phyloP scores from a whole-genome alignment of 768 basidiomycete species.

The Mycena albidolilacea region DNA sequence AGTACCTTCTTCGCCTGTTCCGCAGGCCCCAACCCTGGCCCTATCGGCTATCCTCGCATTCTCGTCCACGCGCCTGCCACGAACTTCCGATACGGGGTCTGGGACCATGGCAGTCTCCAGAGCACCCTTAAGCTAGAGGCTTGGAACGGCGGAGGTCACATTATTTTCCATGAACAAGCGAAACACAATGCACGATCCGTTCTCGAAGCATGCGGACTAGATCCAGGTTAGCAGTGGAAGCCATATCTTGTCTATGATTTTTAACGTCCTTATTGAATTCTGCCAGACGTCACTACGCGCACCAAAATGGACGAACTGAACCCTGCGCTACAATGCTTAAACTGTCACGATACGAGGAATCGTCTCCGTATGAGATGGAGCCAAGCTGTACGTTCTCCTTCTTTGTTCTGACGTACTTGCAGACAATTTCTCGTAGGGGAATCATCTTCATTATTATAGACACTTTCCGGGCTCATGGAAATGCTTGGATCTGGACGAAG shows the following conservation, averaged over 20 bases:
- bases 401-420: background rate
- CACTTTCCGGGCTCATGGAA: background rate
- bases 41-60: conserved; percentile 24
- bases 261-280: background rate
- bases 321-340: conserved; percentile 26
- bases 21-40: background rate
- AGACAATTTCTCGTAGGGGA: background rate
- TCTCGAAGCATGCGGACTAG: conserved; percentile 22
- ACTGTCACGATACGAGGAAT: background rate
- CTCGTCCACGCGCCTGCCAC: conserved; percentile 7
- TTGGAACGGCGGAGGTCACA: conserved; percentile 6
- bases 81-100: background rate
- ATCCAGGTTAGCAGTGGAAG: conserved; percentile 10
- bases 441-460: conserved; percentile 5
- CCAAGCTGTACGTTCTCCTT: conserved; percentile 9
- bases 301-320: conserved; percentile 32
- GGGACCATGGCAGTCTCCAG: background rate
- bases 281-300: conserved; percentile 20
- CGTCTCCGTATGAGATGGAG: conserved; percentile 25
- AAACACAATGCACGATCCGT: conserved; percentile 2
- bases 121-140: background rate
- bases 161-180: conserved; percentile 5
- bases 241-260: background rate
- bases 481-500: conserved; percentile 22
- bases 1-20: conserved; percentile 24